phyloP scores from a whole-genome alignment of 345 rosid species.

The Gossypium sturtianum region DNA sequence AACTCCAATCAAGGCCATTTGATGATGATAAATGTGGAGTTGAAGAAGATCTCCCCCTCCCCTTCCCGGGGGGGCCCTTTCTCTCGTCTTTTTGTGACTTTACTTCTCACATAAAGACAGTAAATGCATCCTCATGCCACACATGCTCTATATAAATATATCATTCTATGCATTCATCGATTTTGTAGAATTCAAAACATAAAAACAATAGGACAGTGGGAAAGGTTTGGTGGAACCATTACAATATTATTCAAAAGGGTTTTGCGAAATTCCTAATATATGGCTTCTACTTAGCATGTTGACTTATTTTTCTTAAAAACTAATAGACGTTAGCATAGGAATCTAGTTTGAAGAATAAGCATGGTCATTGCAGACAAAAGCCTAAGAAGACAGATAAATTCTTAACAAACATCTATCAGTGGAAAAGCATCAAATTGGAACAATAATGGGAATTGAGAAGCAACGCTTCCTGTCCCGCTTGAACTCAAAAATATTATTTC shows the following conservation, averaged over 20 bases:
- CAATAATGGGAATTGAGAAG: not conserved
- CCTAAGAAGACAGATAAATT: not conserved
- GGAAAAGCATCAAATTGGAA: not conserved
- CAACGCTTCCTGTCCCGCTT: not conserved
- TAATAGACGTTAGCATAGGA: not conserved
- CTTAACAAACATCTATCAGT: not conserved
- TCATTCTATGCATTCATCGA: not conserved
- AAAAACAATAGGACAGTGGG: slow-evolving; percentile 3
- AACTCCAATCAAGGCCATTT: not conserved
- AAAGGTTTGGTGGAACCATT: slow-evolving; percentile 9
- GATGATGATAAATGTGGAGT: slow-evolving; percentile 1
- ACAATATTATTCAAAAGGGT: not conserved
- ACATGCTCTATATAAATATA: not conserved
- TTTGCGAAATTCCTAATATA: not conserved
- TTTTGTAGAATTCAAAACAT: not conserved
- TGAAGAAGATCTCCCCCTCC: not conserved
- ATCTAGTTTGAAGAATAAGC: slow-evolving; percentile 9
- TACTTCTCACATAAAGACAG: not conserved
- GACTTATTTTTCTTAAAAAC: not conserved
- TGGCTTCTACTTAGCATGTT: not conserved
- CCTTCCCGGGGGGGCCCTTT: not conserved
- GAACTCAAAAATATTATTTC: not conserved
- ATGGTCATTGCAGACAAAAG: not conserved
- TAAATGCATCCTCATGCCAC: not conserved
- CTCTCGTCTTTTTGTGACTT: not conserved